Evolutionary conservation across 371 early-diverging fungal species (phyloP).

Genomic region (Mucor irregularis): DNA sequence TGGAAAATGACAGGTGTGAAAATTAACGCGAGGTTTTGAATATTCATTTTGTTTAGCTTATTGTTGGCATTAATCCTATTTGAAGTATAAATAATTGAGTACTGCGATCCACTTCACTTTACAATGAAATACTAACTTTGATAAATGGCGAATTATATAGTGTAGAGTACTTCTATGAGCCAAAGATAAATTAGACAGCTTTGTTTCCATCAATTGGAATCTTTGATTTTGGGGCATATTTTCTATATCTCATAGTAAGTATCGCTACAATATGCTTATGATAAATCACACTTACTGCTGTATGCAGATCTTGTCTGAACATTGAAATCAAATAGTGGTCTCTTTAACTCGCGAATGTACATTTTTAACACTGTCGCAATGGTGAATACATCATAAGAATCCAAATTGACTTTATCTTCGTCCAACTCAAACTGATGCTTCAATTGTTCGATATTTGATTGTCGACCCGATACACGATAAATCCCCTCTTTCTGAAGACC

Average conservation of each 20-base stretch:
- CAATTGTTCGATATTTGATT: slow-evolving; percentile 57
- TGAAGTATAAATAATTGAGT: background rate
- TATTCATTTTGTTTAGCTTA: slow-evolving; percentile 58
- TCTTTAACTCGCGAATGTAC: slow-evolving; percentile 63
- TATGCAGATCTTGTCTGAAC: slow-evolving; percentile 55
- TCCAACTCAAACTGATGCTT: slow-evolving; percentile 57
- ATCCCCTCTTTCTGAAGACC: slow-evolving; percentile 71
- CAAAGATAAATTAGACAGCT: slow-evolving; percentile 44
- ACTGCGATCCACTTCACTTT: background rate
- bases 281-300: slow-evolving; percentile 46
- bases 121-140: slow-evolving; percentile 43
- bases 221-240: slow-evolving; percentile 30
- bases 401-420: slow-evolving; percentile 46
- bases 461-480: slow-evolving; percentile 71
- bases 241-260: background rate
- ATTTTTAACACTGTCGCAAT: slow-evolving; percentile 66
- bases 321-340: slow-evolving; percentile 60
- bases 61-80: slow-evolving; percentile 40
- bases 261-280: no score
- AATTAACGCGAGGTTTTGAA: slow-evolving; percentile 59
- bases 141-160: slow-evolving; percentile 48
- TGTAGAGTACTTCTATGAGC: slow-evolving; percentile 56
- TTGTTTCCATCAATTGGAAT: slow-evolving; percentile 22
- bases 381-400: slow-evolving; percentile 54
- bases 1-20: slow-evolving; percentile 68